Conservation (phyloP, 441 rosid species). For the Adansonia gregorii region DNA sequence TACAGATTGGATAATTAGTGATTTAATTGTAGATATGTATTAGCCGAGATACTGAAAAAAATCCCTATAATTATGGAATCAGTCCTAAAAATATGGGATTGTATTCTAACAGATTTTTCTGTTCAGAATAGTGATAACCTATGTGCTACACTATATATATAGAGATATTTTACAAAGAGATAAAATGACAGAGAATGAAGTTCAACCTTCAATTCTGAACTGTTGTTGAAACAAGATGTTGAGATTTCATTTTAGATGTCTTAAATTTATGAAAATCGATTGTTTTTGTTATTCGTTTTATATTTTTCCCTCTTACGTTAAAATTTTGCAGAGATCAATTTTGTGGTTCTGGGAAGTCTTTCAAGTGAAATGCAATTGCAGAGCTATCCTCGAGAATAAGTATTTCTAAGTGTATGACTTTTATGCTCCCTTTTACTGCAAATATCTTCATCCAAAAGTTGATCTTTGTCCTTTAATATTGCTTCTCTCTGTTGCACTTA, state of each 20-base stretch:
- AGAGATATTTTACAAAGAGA: too few species aligned
- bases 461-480: not conserved
- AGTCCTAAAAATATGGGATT: too few species aligned
- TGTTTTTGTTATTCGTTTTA: not conserved
- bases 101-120: too few species aligned
- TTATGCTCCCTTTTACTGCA: not conserved
- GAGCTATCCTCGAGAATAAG: not conserved
- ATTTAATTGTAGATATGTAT: too few species aligned
- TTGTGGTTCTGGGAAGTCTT: not conserved
- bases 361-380: not conserved
- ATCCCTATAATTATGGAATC: too few species aligned
- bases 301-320: not conserved
- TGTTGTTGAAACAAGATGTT: not conserved
- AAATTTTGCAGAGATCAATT: constrained; percentile 8
- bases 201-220: too few species aligned
- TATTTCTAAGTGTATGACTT: not conserved
- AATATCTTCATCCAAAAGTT: not conserved
- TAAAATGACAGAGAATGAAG: too few species aligned
- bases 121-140: too few species aligned
- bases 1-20: too few species aligned
- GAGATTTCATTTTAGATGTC: not conserved
- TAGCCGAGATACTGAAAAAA: too few species aligned
- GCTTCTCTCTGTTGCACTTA: not conserved
- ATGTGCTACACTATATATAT: too few species aligned
- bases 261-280: not conserved